Percentiles rank a stretch among this genome's conserved stretches.
Evolutionary conservation across 1,139 yeast genomes (phyloP).

Genomic region (Sugiyamaella pinicola): DNA sequence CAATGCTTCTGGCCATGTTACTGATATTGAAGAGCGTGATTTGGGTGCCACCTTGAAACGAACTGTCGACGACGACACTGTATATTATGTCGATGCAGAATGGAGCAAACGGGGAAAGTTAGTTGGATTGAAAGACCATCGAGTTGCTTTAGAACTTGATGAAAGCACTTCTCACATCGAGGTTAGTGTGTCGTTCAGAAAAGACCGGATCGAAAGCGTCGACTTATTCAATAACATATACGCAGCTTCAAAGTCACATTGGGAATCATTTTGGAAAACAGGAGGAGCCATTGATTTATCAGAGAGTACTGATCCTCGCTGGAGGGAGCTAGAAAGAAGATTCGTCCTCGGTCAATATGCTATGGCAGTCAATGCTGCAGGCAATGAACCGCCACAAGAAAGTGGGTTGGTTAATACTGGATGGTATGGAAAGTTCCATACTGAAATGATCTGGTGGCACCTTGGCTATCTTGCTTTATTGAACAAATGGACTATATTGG

Average conservation of each 20-base stretch:
- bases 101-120: conserved; percentile 9
- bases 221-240: not conserved
- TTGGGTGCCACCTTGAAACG: not conserved
- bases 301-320: conserved; percentile 17
- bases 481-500: conserved; percentile 19
- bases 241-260: conserved; percentile 8
- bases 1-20: conserved; percentile 13
- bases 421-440: conserved; percentile 25
- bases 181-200: conserved; percentile 3
- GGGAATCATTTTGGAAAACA: conserved; percentile 20
- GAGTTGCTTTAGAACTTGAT: conserved; percentile 3
- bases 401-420: conserved; percentile 24
- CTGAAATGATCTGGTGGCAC: conserved; percentile 24
- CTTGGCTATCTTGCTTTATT: conserved; percentile 21
- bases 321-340: conserved; percentile 23
- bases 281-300: conserved; percentile 23
- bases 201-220: not conserved
- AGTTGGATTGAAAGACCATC: conserved; percentile 1
- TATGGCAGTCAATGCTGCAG: conserved; percentile 22
- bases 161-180: not conserved
- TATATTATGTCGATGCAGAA: conserved; percentile 4
- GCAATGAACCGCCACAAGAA: conserved; percentile 22
- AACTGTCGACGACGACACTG: conserved; percentile 14
- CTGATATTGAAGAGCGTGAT: not conserved
- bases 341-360: conserved; percentile 20